A percentile compares a stretch with the other conserved stretches of the same genome.
These are phyloP conservation scores for Saccharomycopsis synnaedendra DNA, from an alignment of 805 yeast species.

Conservation along the genomic window DNA sequence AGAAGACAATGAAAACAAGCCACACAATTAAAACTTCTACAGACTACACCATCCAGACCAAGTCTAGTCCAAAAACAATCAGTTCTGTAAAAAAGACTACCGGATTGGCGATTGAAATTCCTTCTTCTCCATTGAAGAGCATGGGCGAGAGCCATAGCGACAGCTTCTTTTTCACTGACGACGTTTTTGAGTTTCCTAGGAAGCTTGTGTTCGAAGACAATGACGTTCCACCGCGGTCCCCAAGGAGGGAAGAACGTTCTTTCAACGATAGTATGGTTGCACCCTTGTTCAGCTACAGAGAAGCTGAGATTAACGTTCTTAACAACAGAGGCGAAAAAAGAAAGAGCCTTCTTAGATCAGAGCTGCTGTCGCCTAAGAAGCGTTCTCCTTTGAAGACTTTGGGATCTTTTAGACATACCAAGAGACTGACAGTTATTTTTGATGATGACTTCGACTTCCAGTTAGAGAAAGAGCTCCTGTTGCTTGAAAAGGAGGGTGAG, in stretches of 20 bases:
- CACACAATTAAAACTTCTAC: no score
- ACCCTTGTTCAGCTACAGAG: constrained; percentile 8
- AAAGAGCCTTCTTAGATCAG: constrained; percentile 4
- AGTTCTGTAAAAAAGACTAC: no score
- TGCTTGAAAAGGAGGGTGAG: background rate
- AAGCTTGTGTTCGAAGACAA: no score
- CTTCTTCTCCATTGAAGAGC: no score
- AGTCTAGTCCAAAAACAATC: no score
- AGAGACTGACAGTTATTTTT: constrained; percentile 11
- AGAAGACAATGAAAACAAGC: no score
- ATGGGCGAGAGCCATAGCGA: no score
- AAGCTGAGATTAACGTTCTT: constrained; percentile 9
- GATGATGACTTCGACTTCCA: constrained; percentile 11
- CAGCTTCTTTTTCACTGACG: no score
- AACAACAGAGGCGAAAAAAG: constrained; percentile 10
- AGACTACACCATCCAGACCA: no score
- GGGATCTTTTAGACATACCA: constrained; percentile 4
- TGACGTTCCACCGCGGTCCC: constrained; percentile 1
- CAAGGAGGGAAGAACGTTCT: background rate
- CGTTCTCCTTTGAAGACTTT: constrained; percentile 11
- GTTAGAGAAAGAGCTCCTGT: background rate
- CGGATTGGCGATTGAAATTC: no score
- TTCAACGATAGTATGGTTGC: no score
- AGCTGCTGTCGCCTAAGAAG: constrained; percentile 3
- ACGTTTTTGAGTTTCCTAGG: no score